These are phyloP conservation scores for Penicillium ochrochloron DNA, from an alignment of 495 filamentous ascomycete species.

Conservation along the genomic window DNA sequence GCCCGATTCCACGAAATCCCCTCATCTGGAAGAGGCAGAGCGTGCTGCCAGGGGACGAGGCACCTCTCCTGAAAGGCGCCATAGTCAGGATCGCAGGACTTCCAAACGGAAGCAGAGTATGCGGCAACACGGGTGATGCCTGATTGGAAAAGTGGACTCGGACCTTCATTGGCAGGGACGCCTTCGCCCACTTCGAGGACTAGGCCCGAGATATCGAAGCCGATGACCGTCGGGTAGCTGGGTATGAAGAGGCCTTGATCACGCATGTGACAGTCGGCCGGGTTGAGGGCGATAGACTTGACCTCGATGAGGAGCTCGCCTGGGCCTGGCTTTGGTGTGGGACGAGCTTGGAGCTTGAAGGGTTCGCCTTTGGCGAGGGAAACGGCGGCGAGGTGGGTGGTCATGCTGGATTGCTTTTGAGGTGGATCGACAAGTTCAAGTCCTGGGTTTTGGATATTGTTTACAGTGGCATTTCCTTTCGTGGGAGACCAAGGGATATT, in stretches of 20 bases:
- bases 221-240: constrained; percentile 49
- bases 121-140: constrained; percentile 48
- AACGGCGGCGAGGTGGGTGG: constrained; percentile 50
- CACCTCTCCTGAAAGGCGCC: constrained; percentile 51
- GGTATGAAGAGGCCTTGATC: constrained; percentile 46
- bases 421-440: constrained; percentile 10
- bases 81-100: constrained; percentile 43
- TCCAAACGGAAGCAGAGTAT: constrained; percentile 45
- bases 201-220: constrained; percentile 52
- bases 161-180: constrained; percentile 32
- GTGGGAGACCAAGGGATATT: constrained; percentile 11
- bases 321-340: constrained; percentile 49
- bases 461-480: neutral
- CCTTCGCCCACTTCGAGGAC: constrained; percentile 48
- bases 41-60: constrained; percentile 46
- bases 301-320: constrained; percentile 53
- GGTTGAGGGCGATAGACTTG: constrained; percentile 57
- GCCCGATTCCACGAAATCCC: constrained; percentile 49
- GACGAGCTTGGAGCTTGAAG: constrained; percentile 39
- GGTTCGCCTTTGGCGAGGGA: constrained; percentile 36
- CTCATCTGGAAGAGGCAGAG: constrained; percentile 41
- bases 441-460: constrained; percentile 4
- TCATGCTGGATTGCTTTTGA: constrained; percentile 30
- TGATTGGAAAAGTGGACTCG: constrained; percentile 28
- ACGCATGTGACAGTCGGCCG: constrained; percentile 45